phyloP scores from a whole-genome alignment of 2,329 filamentous ascomycete species.

The Colletotrichum shisoi region DNA sequence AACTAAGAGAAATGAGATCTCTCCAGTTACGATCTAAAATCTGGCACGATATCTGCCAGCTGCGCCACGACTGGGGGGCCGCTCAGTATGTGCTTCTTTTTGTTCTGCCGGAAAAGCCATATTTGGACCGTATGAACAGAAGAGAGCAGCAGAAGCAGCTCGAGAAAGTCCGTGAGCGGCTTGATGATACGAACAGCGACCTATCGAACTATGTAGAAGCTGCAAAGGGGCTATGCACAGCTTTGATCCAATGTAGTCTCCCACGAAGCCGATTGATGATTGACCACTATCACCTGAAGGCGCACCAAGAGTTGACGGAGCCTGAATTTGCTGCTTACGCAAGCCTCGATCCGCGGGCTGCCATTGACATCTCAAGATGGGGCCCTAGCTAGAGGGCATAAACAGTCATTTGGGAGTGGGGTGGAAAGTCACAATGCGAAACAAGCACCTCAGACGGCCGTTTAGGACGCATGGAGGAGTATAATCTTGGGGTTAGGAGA shows the following conservation, averaged over 20 bases:
- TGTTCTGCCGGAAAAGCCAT: neutral
- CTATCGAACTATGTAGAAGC: conserved; percentile 5
- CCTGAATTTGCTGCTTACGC: conserved; percentile 1
- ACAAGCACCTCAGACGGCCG: neutral
- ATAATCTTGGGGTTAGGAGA: neutral
- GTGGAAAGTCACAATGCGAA: no score
- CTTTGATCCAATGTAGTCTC: conserved; percentile 2
- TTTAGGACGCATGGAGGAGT: neutral
- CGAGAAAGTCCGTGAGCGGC: neutral
- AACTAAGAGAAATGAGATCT: conserved; percentile 3
- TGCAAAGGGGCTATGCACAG: conserved; percentile 3
- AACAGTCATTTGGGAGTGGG: no score
- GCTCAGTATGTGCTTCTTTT: conserved; percentile 12
- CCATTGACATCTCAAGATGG: neutral
- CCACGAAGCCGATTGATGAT: conserved; percentile 5
- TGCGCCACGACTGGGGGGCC: conserved; percentile 1
- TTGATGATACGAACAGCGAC: neutral
- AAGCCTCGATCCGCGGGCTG: neutral
- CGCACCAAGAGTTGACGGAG: neutral
- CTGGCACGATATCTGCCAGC: conserved; percentile 14
- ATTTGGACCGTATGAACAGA: neutral
- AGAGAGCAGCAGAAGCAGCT: conserved; percentile 3
- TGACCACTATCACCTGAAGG: conserved; percentile 13
- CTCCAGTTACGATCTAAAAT: neutral
- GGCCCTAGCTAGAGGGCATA: no score